These are phyloP conservation scores for Thermothielavioides terrestris DNA, from an alignment of 495 filamentous ascomycete species.

Conservation along the genomic window DNA sequence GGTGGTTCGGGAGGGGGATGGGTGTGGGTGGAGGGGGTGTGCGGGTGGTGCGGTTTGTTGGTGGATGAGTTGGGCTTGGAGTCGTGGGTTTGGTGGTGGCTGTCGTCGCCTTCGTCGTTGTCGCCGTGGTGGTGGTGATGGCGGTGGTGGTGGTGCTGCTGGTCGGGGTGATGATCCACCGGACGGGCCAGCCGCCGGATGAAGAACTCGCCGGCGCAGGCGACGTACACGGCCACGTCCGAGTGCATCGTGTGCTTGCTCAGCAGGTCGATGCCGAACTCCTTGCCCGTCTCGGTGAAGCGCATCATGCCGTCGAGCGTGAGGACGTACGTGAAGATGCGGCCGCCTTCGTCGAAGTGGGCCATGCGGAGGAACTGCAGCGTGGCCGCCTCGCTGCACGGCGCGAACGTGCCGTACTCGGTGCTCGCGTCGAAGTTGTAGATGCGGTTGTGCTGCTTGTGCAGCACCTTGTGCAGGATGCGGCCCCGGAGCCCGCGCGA, in stretches of 20 bases:
- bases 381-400: slow-evolving; percentile 53
- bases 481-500: slow-evolving; percentile 64
- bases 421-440: slow-evolving; percentile 79
- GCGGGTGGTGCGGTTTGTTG: too few relatives aligned
- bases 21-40: too few relatives aligned
- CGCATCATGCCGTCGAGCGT: slow-evolving; percentile 77
- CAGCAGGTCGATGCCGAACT: slow-evolving; percentile 86
- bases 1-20: too few relatives aligned
- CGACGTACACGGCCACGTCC: slow-evolving; percentile 81
- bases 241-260: slow-evolving; percentile 95
- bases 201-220: slow-evolving; percentile 89
- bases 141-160: neutral
- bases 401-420: slow-evolving; percentile 48
- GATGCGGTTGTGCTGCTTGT: slow-evolving; percentile 78
- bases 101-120: neutral
- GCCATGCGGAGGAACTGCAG: slow-evolving; percentile 77
- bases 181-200: slow-evolving; percentile 50
- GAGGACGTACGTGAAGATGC: slow-evolving; percentile 86
- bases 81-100: neutral
- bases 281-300: slow-evolving; percentile 90
- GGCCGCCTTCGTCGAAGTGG: slow-evolving; percentile 73
- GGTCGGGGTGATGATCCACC: neutral
- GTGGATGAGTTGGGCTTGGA: too few relatives aligned
- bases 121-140: neutral
- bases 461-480: slow-evolving; percentile 72